These are phyloP conservation scores for Corchorus olitorius DNA, from an alignment of 345 rosid species.

Conservation along the genomic window DNA sequence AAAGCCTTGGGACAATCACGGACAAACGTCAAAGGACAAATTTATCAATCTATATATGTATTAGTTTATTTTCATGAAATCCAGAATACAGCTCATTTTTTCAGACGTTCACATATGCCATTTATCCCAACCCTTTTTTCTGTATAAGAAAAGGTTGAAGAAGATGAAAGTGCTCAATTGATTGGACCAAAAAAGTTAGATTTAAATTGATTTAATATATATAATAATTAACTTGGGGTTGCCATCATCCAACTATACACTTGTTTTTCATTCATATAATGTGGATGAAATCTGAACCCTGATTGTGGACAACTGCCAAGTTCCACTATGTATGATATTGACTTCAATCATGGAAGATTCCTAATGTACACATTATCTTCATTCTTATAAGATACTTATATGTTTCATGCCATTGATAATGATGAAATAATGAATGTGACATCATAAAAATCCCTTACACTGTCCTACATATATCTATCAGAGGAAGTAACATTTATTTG, in stretches of 20 bases:
- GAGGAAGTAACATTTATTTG: neutral
- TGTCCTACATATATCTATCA: neutral
- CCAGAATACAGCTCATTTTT: neutral
- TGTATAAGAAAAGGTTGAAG: neutral
- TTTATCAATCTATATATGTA: neutral
- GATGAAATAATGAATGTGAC: neutral
- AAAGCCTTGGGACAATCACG: neutral
- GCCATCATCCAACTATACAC: neutral
- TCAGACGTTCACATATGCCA: neutral
- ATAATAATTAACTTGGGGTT: neutral
- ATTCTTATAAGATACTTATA: neutral
- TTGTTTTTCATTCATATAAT: neutral
- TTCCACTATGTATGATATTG: neutral
- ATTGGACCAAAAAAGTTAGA: neutral
- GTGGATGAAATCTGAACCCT: neutral
- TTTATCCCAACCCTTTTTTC: neutral
- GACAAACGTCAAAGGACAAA: conserved; percentile 8
- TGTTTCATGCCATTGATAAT: too few relatives aligned
- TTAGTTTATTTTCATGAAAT: neutral
- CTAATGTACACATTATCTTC: conserved; percentile 10
- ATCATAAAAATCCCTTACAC: neutral
- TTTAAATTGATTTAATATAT: neutral
- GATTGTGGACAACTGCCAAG: neutral
- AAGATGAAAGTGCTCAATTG: neutral
- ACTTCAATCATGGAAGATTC: conserved; percentile 6